Conservation (phyloP, 352 stramenopile genomes). For the Pythium volutum region DNA sequence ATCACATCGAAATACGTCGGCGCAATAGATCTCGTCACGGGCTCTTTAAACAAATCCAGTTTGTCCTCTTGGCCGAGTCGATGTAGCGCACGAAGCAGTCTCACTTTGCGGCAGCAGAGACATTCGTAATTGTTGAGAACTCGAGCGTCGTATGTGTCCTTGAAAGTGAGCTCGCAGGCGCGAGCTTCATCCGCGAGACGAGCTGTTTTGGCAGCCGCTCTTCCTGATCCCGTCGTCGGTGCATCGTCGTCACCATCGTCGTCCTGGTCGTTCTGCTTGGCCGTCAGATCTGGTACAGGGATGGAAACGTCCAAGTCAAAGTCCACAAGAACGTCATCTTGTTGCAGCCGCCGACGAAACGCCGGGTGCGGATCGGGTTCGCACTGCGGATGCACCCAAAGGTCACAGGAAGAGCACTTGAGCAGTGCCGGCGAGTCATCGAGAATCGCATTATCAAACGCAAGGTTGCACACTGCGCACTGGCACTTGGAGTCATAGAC, state of each 20-base stretch:
- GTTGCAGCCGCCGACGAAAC: conserved; percentile 33
- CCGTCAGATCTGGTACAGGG: conserved; percentile 27
- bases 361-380: conserved; percentile 66
- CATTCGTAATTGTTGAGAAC: conserved; percentile 83
- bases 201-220: not conserved
- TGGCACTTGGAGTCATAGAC: conserved; percentile 70
- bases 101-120: conserved; percentile 70
- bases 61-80: conserved; percentile 74
- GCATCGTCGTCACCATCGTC: conserved; percentile 19
- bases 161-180: conserved; percentile 58
- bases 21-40: conserved; percentile 91
- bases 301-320: conserved; percentile 56
- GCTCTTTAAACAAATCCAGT: conserved; percentile 90
- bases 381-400: conserved; percentile 80
- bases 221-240: not conserved
- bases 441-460: conserved; percentile 44
- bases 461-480: conserved; percentile 62
- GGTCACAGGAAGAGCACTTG: conserved; percentile 69
- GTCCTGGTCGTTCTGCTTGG: conserved; percentile 10
- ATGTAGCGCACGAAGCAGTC: conserved; percentile 67
- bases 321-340: conserved; percentile 7
- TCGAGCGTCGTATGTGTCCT: conserved; percentile 59
- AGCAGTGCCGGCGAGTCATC: conserved; percentile 51
- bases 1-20: conserved; percentile 93
- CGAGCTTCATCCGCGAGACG: conserved; percentile 53